Conservation (phyloP, 805 yeast genomes). For the Lachancea sp. region DNA sequence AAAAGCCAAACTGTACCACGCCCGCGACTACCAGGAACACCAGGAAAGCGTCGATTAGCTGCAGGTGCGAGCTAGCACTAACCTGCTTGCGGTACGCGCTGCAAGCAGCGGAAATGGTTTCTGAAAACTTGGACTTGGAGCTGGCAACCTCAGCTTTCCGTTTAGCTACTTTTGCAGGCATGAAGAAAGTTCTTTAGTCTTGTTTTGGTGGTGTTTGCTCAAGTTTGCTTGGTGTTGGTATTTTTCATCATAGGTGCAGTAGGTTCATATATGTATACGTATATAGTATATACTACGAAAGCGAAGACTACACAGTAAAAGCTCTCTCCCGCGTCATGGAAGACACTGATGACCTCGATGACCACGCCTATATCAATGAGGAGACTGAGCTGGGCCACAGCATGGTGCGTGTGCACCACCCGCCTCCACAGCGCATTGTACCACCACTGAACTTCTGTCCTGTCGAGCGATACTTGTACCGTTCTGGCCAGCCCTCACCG, state of each 20-base stretch:
- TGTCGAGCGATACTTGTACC: conserved; percentile 77
- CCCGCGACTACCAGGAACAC: conserved; percentile 71
- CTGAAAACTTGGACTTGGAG: conserved; percentile 19
- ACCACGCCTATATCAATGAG: conserved; percentile 26
- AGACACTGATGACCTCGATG: conserved; percentile 28
- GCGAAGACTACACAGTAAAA: too few species aligned
- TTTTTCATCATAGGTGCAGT: background rate
- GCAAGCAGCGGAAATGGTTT: conserved; percentile 22
- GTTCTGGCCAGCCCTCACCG: conserved; percentile 94
- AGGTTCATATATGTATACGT: too few species aligned
- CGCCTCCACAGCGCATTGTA: conserved; percentile 64
- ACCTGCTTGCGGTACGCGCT: conserved; percentile 24
- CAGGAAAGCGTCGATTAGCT: conserved; percentile 73
- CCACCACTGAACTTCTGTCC: conserved; percentile 96
- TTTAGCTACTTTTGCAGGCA: conserved; percentile 3
- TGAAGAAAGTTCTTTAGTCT: too few species aligned
- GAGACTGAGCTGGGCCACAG: conserved; percentile 30
- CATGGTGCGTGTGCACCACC: conserved; percentile 35
- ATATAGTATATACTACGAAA: background rate
- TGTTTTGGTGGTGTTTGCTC: too few species aligned
- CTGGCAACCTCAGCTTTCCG: conserved; percentile 6
- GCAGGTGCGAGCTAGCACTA: conserved; percentile 39
- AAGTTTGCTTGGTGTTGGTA: background rate
- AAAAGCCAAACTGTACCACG: conserved; percentile 69
- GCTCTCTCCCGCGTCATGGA: too few species aligned